Base-by-base conservation (phyloP, 805 yeast species). In the Metschnikowia lunata region DNA sequence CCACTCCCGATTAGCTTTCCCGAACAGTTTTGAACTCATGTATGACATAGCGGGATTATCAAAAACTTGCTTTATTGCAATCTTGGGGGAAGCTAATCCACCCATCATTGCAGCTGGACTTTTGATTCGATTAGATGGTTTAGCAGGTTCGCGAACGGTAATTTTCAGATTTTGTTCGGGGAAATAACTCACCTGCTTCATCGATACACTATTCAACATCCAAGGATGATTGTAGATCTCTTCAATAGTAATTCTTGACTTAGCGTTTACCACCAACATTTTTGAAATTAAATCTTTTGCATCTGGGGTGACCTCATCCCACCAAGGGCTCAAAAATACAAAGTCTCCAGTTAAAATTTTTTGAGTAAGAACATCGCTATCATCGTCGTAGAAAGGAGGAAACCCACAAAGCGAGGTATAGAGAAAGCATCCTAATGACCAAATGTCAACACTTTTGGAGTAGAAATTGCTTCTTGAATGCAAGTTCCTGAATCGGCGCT, bases 381-480 rank as follows among this genome's bases (percentile, higher is more conserved):
- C 69, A 58, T 86, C 93, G 59, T 88, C 95, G 64, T 89, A 93
- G 60, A 93, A 93, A 6, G 99, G 99, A 1, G 99, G 99, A 67
- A 93, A 93, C 4, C 99, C 99, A 69, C 98, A 93, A 30, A 93
- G 69, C 35, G 93, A 71, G 0, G 98, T 93, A 61, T 93, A 93
- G 43, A 93, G 67, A 0, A 93, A 97, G 67, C 99, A 93, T 0
- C 99, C 99, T 43, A 93, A 72, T 6, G 97, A 97, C 99, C 99
- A 93, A 93, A 93, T 88, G 62, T 93, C 99, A 31, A 93, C 99
- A 51, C 89, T 85, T 69, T 87, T 88, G 1, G 96, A 86, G 61
- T 93, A 93, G 34, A 44, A 51, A 30, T 54, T 51, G 34, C 48
- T 48, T 32, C 39, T 47, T 15, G 51, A 48, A 8, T 49, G 42